These are phyloP conservation scores for Parathielavia hyrcaniae DNA, from an alignment of 495 filamentous ascomycete genomes.

Conservation along the genomic window DNA sequence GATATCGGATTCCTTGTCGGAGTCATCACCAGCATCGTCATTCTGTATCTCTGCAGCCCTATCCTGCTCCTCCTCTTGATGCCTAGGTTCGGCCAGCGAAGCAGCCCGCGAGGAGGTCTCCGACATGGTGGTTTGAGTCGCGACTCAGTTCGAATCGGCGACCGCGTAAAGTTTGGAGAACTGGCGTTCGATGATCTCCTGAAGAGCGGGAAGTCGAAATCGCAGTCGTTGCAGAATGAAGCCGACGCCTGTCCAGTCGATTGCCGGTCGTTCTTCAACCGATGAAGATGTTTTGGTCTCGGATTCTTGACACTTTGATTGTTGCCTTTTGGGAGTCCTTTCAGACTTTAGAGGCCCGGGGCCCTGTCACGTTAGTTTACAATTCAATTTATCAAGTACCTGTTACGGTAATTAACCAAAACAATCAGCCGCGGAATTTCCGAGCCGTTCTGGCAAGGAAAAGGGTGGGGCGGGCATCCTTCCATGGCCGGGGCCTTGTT, in stretches of 20 bases:
- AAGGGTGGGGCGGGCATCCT: slow-evolving; percentile 8
- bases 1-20: slow-evolving; percentile 71
- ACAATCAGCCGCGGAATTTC: no score
- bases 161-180: not conserved
- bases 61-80: slow-evolving; percentile 16
- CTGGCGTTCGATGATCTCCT: not conserved
- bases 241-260: not conserved
- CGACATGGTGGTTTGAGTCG: slow-evolving; percentile 36
- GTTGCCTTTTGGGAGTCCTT: no score
- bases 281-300: no score
- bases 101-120: slow-evolving; percentile 26
- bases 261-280: not conserved
- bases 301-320: no score
- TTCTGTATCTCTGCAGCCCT: slow-evolving; percentile 27
- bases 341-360: no score
- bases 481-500: slow-evolving; percentile 22
- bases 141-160: not conserved
- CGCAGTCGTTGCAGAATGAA: not conserved
- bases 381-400: no score
- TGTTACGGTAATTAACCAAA: no score
- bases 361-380: no score
- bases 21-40: slow-evolving; percentile 40
- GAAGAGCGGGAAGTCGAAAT: not conserved
- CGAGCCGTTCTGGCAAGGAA: not conserved
- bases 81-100: slow-evolving; percentile 25